A percentile compares a stretch with the other conserved stretches of the same genome.
phyloP scores from a whole-genome alignment of 2,329 filamentous ascomycete species.

The Sphaceloma murrayae region DNA sequence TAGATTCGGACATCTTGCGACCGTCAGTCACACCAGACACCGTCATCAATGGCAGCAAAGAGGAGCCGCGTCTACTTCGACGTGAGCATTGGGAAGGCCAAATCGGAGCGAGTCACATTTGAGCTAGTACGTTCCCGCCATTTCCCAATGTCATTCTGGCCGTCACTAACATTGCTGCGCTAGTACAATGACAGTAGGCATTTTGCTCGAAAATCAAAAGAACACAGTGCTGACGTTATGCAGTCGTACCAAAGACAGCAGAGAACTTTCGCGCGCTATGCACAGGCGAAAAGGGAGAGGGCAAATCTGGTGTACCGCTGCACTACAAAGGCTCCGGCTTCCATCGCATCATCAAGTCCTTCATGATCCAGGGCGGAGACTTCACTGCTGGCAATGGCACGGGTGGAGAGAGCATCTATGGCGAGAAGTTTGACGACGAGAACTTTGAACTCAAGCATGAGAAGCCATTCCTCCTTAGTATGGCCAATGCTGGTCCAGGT shows the following conservation, averaged over 20 bases:
- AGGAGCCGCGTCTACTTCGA: slow-evolving; percentile 88
- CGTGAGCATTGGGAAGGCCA: slow-evolving; percentile 66
- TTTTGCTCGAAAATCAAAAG: too few relatives aligned
- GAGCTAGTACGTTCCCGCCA: slow-evolving; percentile 54
- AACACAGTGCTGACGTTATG: too few relatives aligned
- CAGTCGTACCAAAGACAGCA: slow-evolving; percentile 81
- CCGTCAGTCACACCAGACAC: too few relatives aligned
- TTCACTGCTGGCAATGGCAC: slow-evolving; percentile 93
- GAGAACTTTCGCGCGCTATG: slow-evolving; percentile 94
- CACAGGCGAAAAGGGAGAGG: slow-evolving; percentile 84
- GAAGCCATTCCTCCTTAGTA: slow-evolving; percentile 84
- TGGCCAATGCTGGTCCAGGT: slow-evolving; percentile 95
- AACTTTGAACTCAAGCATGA: slow-evolving; percentile 90
- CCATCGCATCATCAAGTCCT: slow-evolving; percentile 95
- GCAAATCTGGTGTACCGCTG: slow-evolving; percentile 72
- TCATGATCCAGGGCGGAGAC: slow-evolving; percentile 98
- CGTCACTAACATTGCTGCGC: not conserved
- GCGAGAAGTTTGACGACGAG: slow-evolving; percentile 94
- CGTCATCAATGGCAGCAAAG: slow-evolving; percentile 17
- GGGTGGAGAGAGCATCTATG: slow-evolving; percentile 94
- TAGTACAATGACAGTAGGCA: slow-evolving; percentile 36
- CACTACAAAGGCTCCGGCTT: slow-evolving; percentile 89
- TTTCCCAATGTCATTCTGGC: not conserved
- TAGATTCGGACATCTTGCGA: too few relatives aligned
- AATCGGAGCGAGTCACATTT: slow-evolving; percentile 71